Base-by-base conservation (phyloP, 1,139 yeast species). In the Suhomyces taliae region DNA sequence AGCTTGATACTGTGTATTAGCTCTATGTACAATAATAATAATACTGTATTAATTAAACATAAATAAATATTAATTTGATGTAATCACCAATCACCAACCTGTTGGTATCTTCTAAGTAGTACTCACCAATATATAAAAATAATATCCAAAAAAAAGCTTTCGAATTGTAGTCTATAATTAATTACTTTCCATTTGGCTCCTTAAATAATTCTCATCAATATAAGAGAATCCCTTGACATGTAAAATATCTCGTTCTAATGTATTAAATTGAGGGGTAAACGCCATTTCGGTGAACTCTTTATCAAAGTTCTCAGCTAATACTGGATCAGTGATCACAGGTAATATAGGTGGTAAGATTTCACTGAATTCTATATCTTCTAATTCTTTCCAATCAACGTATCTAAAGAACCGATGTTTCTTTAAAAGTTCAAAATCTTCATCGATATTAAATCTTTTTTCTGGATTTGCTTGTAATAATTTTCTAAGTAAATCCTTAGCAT, bases 241-340 rank as follows among this genome's bases (percentile, higher is more conserved):
- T 45, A 75, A 60, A 34, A 74, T 65, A 47, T 74, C 76, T 36
- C 58, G 46, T 9, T 49, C 54, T 11, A 50, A 39, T 12, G 41
- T 35, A n/a, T 29, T 40, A 39, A 46, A 45, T 24, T 74, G 77
- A 2, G 79, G 80, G 1, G 79, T 72, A 53, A 75, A 69, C 2
- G 70, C 61, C 88, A 90, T 82, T n/a, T 80, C 83, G 0, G 98
- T 91, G 66, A 91, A 93, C 56, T 90, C 96, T 19, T 78, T 68
- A 58, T 93, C 95, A 63, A 93, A 93, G 62, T 93, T 93, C 64
- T 93, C 98, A 0, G 99, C 99, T 53, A 89, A 69, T 33, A 79
- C 82, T 11, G 95, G 91, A 59, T 90, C 88, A 0, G 97, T 88
- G 43, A 91, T 86, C 10, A 87, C 69, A 0, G 98, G 98, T 32